Evolutionary conservation across 108 stramenopile genomes (phyloP).

Genomic region (Bacterosira constricta): DNA sequence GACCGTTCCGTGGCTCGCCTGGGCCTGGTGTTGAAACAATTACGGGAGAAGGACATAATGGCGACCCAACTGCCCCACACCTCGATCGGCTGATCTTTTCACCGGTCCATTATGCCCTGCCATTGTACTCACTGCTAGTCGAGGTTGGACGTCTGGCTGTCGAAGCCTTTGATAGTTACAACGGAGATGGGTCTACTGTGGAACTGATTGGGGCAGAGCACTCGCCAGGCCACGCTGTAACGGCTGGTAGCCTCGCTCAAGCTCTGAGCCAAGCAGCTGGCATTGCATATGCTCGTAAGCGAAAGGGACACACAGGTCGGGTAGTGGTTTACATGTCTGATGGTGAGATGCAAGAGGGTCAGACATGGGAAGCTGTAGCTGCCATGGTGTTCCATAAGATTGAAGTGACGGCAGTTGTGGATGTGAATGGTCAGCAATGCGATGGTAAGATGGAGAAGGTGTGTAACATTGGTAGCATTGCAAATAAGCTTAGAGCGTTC

Average conservation of each 20-base stretch:
- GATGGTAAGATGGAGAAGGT: constrained; percentile 29
- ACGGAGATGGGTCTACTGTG: constrained; percentile 18
- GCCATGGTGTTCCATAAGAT: constrained; percentile 20
- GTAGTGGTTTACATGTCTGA: constrained; percentile 28
- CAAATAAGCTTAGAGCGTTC: constrained; percentile 11
- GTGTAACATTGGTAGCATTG: constrained; percentile 18
- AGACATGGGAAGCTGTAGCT: constrained; percentile 24
- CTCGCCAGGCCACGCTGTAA: constrained; percentile 27
- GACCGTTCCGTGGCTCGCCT: constrained; percentile 3
- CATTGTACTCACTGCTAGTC: constrained; percentile 19
- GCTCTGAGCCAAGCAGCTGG: constrained; percentile 33
- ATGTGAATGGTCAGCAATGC: constrained; percentile 37
- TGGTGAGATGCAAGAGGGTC: constrained; percentile 31
- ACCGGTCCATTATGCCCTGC: constrained; percentile 24
- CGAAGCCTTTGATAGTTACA: constrained; percentile 26
- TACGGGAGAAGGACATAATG: constrained; percentile 33
- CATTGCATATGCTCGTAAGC: constrained; percentile 17
- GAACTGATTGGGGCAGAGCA: constrained; percentile 35
- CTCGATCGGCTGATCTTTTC: constrained; percentile 29
- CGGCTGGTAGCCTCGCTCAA: constrained; percentile 21
- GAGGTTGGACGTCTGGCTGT: constrained; percentile 29
- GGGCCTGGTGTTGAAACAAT: neutral
- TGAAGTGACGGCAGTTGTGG: constrained; percentile 15
- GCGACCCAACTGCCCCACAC: constrained; percentile 10
- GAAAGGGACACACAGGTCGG: constrained; percentile 14